phyloP scores from a whole-genome alignment of 805 yeast genomes.

The Candida ponderosae region DNA sequence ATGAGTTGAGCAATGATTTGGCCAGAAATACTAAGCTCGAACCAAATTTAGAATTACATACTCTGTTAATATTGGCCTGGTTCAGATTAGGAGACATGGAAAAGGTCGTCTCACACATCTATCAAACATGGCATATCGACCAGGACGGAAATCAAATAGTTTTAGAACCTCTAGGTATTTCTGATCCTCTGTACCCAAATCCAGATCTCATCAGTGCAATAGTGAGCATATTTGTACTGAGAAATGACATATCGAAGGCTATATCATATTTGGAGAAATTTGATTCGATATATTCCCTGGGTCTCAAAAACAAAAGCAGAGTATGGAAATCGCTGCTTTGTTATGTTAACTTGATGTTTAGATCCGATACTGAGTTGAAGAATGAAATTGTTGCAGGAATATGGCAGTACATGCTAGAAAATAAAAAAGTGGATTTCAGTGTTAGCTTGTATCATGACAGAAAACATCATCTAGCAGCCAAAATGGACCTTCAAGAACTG shows the following conservation, averaged over 20 bases:
- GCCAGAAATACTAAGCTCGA: no score
- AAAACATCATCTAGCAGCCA: constrained; percentile 3
- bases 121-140: not conserved
- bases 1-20: not conserved
- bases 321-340: not conserved
- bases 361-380: not conserved
- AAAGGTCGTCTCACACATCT: no score
- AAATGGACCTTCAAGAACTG: constrained; percentile 3
- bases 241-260: not conserved
- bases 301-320: no score
- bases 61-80: not conserved
- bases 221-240: no score
- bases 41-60: no score
- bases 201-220: not conserved
- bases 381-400: not conserved
- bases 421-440: constrained; percentile 4
- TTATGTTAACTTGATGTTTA: no score
- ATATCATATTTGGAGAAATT: not conserved
- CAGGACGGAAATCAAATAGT: not conserved
- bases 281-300: not conserved
- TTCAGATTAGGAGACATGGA: not conserved
- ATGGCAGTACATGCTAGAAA: constrained; percentile 2
- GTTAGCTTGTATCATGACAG: constrained; percentile 8
- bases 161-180: no score
- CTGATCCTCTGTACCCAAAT: not conserved